These are phyloP conservation scores for Raffaelea albimanens DNA, from an alignment of 2,329 filamentous ascomycete species.

Conservation along the genomic window DNA sequence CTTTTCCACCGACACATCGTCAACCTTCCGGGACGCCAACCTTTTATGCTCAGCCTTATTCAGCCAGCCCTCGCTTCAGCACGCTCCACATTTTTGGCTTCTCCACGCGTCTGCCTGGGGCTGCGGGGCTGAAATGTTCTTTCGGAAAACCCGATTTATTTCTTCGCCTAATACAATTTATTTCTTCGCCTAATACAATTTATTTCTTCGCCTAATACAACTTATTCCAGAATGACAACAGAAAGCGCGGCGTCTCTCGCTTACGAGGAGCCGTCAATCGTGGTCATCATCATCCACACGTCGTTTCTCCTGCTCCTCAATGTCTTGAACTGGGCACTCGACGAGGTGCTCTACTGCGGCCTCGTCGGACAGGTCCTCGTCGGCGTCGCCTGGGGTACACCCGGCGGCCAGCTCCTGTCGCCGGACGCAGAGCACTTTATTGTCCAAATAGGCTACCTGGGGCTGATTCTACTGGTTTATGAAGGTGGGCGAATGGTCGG, in stretches of 20 bases:
- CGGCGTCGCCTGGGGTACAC: constrained; percentile 61
- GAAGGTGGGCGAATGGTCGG: constrained; percentile 37
- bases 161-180: too few relatives aligned
- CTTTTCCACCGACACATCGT: too few relatives aligned
- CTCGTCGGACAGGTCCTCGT: constrained; percentile 63
- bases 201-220: too few relatives aligned
- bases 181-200: too few relatives aligned
- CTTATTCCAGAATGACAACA: too few relatives aligned
- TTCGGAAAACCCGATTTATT: too few relatives aligned
- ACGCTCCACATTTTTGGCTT: too few relatives aligned
- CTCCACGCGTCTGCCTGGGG: too few relatives aligned
- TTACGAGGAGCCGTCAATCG: constrained; percentile 55
- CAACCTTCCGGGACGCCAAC: too few relatives aligned
- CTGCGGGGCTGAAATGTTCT: too few relatives aligned
- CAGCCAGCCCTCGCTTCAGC: too few relatives aligned
- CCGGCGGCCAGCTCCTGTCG: constrained; percentile 52
- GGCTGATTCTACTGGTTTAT: constrained; percentile 62
- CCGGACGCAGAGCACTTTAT: constrained; percentile 41
- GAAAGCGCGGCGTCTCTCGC: constrained; percentile 6
- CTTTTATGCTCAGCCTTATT: too few relatives aligned
- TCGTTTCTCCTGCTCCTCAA: constrained; percentile 58
- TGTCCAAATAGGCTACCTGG: constrained; percentile 61
- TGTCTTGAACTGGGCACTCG: constrained; percentile 43
- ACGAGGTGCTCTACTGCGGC: constrained; percentile 57
- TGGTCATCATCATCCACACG: constrained; percentile 47